Conservation (phyloP, 169 alveolate species). For the Cystoisospora suis region DNA sequence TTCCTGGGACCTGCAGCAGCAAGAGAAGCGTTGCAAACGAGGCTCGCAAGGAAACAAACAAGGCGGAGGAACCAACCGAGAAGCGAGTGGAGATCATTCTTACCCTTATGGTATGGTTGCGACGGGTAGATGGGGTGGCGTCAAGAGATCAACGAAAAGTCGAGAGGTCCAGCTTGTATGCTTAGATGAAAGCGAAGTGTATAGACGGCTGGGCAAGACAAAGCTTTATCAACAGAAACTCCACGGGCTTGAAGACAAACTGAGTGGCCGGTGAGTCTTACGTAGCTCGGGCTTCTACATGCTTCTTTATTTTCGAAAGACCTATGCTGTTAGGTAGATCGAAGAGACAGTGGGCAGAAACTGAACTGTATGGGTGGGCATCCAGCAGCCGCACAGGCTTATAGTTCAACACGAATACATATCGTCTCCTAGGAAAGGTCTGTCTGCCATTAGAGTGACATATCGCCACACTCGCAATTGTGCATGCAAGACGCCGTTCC, state of each 20-base stretch:
- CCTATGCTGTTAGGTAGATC: too few relatives aligned
- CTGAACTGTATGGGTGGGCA: too few relatives aligned
- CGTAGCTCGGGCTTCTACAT: too few relatives aligned
- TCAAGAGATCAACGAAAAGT: background rate
- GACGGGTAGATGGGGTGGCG: conserved; percentile 3
- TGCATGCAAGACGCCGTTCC: too few relatives aligned
- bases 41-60: background rate
- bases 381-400: too few relatives aligned
- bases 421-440: too few relatives aligned
- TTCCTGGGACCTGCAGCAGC: background rate
- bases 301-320: too few relatives aligned
- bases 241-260: conserved; percentile 16
- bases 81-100: background rate
- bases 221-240: background rate
- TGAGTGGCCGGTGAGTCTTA: background rate
- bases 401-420: too few relatives aligned
- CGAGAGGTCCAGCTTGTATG: conserved; percentile 15
- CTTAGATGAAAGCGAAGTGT: background rate
- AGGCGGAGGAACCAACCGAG: background rate
- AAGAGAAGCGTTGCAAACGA: background rate
- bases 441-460: too few relatives aligned
- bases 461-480: too few relatives aligned
- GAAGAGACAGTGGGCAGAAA: too few relatives aligned
- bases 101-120: conserved; percentile 15
- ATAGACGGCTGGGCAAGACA: conserved; percentile 11